Conservation (phyloP, 805 yeast genomes). For the Saccharomycopsis sp. region DNA sequence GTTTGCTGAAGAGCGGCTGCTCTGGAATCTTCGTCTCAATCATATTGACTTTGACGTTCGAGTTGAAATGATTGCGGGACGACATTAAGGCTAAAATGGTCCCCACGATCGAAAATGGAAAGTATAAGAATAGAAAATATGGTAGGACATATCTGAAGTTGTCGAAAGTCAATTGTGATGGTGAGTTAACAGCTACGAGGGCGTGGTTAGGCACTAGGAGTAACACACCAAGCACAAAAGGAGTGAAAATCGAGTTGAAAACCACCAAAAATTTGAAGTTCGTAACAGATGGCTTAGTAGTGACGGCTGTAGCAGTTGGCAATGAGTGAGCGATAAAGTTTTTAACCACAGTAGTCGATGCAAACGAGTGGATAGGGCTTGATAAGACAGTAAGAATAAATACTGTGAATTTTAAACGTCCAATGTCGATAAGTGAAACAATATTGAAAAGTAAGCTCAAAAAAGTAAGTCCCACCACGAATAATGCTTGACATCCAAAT, state of each 20-base stretch:
- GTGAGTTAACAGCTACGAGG: constrained; percentile 24
- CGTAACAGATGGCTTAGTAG: not conserved
- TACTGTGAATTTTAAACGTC: constrained; percentile 8
- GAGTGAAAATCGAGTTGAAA: constrained; percentile 24
- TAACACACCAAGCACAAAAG: constrained; percentile 18
- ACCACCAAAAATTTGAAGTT: constrained; percentile 6
- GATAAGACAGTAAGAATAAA: constrained; percentile 5
- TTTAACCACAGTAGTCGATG: constrained; percentile 12
- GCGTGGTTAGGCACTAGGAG: constrained; percentile 20
- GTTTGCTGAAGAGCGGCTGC: constrained; percentile 25
- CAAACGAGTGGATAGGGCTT: constrained; percentile 18
- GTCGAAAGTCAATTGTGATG: constrained; percentile 21
- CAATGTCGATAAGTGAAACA: constrained; percentile 8
- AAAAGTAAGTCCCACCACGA: not conserved
- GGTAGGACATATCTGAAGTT: constrained; percentile 5
- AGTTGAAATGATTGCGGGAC: constrained; percentile 8
- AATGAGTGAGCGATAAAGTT: constrained; percentile 6
- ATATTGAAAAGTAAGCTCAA: constrained; percentile 4
- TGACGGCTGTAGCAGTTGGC: not conserved
- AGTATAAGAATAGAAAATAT: constrained; percentile 17
- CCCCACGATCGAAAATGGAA: constrained; percentile 15
- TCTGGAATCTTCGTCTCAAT: constrained; percentile 23
- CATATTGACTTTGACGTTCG: constrained; percentile 18
- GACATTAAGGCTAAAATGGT: constrained; percentile 20
- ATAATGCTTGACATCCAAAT: constrained; percentile 10